Base-by-base conservation (phyloP, 345 rosid species). In the Brassica cretica region DNA sequence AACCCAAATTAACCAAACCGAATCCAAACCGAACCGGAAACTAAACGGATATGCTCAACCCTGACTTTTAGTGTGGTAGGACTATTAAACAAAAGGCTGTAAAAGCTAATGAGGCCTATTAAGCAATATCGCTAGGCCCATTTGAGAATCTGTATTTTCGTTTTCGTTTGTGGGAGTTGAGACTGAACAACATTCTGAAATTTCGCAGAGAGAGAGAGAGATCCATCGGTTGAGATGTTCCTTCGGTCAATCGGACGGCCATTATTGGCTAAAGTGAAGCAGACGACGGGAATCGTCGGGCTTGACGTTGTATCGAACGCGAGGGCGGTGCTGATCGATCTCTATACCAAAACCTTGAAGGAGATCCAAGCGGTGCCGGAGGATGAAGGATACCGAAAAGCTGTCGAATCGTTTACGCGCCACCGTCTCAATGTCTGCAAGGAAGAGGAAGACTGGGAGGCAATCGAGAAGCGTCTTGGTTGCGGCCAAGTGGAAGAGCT, bases 401-500 rank as follows among this genome's bases (percentile, higher is more conserved):
- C 96, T 0, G 98, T 96, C 56, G 97, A 96, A 85, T 82, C 87
- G 64, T 96, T 96, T 84, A 96, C 98, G 51, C 82, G 78, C 18
- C 96, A 91, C 59, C 90, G 97, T 78, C 83, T 96, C n/a, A 82
- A 84, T 80, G 93, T 86, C 0, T 96, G 97, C 74, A 83, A 83
- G 67, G 96, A 91, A 78, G 96, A 93, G 78, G 88, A 83, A 63
- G 95, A 93, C 51, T 96, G 96, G 96, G 99, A 93, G 84, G 63
- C 25, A 75, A 93, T 96, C 74, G 97, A 93, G 90, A 88, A 91
- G 67, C 86, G 87, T 33, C 83, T 96, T 16, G 97, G 93, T 4
- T 93, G 98, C 67, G 99, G 99, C 72, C 97, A 93, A 86, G 98
- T 93, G 65, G 99, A 96, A 83, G 98, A 93, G 89, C 95, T 95